Base-by-base conservation (phyloP, 805 yeast genomes). In the Barnettozyma wickerhamii region DNA sequence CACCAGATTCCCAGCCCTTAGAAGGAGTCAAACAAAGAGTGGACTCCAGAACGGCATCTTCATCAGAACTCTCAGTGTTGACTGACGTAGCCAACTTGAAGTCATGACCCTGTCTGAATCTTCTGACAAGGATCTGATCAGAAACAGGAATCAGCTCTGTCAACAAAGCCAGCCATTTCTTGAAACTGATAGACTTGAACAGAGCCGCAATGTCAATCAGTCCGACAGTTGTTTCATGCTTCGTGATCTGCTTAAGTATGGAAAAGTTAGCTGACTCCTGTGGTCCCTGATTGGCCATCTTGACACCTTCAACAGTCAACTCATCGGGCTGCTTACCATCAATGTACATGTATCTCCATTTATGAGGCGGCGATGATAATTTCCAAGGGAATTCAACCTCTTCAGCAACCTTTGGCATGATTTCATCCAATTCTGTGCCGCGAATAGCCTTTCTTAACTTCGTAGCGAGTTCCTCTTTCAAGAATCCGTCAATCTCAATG, bases 21-120 rank as follows among this genome's bases (percentile, higher is more conserved):
- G 84, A 73, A 1, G 96, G 96, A 0, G 98, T 91, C 33, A 93
- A 60, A 41, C 81, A 77, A 42, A 91, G 62, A 0, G 95, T 85
- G 3, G 89, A 93, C 55, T 91, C 98, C 15, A 91, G 60, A 1
- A 77, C 58, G 3, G 77, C 75, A 50, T 59, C 50, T 49, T 51
- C 24, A 4, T 33, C 40, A 12, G 39, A 7, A 3, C 19, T 21
- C 13, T 77, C 63, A 3, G 71, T 66, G 20, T 63, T 63, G 10
- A 69, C 64, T 0, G 75, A 64, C 1, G 98, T 86, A 0, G 99
- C 99, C 33, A 93, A 65, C 4, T 91, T 90, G 62, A 86, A 93
- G 60, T 93, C 99, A 21, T 77, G 81, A 4, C 98, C 99, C 1
- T 96, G 99, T 53, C 99, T 77, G 66, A 93, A 93, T 48, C 97